A percentile compares a stretch with the other conserved stretches of the same genome.
These are phyloP conservation scores for Talaromyces pinophilus DNA, from an alignment of 2,329 filamentous ascomycete species.

Conservation along the genomic window DNA sequence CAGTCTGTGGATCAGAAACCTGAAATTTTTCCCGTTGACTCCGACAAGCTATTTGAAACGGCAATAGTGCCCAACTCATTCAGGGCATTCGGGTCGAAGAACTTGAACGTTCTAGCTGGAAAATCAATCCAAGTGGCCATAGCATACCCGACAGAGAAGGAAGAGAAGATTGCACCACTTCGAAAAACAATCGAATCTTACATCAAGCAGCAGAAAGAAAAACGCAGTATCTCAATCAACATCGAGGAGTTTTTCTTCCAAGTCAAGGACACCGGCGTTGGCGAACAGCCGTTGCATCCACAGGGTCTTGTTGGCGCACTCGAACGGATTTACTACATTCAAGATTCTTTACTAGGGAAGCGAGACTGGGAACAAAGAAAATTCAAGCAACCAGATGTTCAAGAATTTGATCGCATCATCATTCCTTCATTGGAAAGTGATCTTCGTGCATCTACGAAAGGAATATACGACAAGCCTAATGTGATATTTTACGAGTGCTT, in stretches of 20 bases:
- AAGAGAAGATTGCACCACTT: not conserved
- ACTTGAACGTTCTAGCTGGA: not conserved
- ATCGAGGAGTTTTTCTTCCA: not conserved
- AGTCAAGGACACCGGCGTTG: not conserved
- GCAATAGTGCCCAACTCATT: not conserved
- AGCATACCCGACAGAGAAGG: not conserved
- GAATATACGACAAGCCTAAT: slow-evolving; percentile 11
- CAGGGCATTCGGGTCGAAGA: not conserved
- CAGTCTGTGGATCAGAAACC: not conserved
- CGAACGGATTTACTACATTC: not conserved
- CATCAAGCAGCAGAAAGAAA: not conserved
- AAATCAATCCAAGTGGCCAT: not conserved
- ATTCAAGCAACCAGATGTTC: not conserved
- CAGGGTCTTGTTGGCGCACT: not conserved
- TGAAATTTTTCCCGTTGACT: no score
- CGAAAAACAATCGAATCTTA: not conserved
- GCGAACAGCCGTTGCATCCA: slow-evolving; percentile 1
- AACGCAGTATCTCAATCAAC: not conserved
- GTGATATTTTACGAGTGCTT: slow-evolving; percentile 4
- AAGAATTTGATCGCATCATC: slow-evolving; percentile 6
- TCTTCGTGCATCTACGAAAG: no score
- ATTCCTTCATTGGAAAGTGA: slow-evolving; percentile 1
- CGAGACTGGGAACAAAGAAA: not conserved
- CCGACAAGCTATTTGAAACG: no score
- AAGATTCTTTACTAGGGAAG: not conserved